These are phyloP conservation scores for Aspergillus sclerotialis DNA, from an alignment of 2,329 filamentous ascomycete genomes.

Conservation along the genomic window DNA sequence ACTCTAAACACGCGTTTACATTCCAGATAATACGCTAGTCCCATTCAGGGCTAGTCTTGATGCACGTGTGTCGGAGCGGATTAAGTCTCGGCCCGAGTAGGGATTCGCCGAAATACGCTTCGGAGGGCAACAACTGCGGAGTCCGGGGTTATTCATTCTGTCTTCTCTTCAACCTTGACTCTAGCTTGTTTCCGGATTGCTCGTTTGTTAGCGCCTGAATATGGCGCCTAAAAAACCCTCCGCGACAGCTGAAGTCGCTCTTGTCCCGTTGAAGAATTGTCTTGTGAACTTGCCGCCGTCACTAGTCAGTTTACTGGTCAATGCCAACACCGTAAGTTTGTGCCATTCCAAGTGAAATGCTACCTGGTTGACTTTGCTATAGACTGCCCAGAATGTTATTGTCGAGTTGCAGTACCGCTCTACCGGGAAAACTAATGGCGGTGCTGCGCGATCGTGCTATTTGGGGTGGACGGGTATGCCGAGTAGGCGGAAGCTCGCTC, in stretches of 20 bases:
- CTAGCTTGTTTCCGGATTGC: conserved; percentile 7
- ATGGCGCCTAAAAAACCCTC: conserved; percentile 47
- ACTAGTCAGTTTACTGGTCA: conserved; percentile 76
- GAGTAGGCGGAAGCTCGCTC: conserved; percentile 72
- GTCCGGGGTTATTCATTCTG: conserved; percentile 16
- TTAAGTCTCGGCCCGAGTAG: conserved; percentile 25
- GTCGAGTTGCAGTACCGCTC: conserved; percentile 78
- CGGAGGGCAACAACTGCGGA: conserved; percentile 16
- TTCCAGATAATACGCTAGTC: conserved; percentile 10
- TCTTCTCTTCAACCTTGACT: conserved; percentile 8
- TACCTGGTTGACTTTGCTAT: conserved; percentile 13
- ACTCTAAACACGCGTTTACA: conserved; percentile 18
- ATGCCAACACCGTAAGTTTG: conserved; percentile 77
- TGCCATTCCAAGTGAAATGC: too few species aligned
- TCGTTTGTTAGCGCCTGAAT: conserved; percentile 13
- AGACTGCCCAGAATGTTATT: conserved; percentile 93
- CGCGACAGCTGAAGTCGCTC: conserved; percentile 71
- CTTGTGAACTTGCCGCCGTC: conserved; percentile 85
- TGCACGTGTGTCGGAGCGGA: conserved; percentile 25
- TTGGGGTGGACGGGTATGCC: conserved; percentile 98
- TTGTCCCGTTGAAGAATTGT: conserved; percentile 87
- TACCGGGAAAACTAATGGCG: conserved; percentile 44
- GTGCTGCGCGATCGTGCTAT: conserved; percentile 62
- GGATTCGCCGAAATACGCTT: conserved; percentile 16
- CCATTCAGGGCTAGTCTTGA: conserved; percentile 4